A percentile compares a stretch with the other conserved stretches of the same genome.
phyloP scores from a whole-genome alignment of 208 protist species.

The Phytomonas francai region DNA sequence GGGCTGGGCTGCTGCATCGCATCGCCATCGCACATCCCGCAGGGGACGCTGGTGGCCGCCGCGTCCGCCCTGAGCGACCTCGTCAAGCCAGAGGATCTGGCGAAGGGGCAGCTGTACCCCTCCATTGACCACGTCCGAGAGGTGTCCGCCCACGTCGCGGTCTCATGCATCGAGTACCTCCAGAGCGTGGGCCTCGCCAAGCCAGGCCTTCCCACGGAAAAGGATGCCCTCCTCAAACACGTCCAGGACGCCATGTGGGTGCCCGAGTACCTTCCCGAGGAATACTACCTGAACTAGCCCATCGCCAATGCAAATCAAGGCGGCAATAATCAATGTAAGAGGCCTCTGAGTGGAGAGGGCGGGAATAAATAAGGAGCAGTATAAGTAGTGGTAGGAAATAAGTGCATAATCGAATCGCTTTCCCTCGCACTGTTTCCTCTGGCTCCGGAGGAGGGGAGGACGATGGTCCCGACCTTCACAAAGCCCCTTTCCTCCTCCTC shows the following conservation, averaged over 20 bases:
- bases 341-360: background rate
- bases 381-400: background rate
- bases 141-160: slow-evolving; percentile 70
- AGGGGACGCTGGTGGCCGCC: slow-evolving; percentile 85
- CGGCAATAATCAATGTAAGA: background rate
- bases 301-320: background rate
- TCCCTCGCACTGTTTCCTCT: background rate
- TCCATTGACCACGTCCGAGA: slow-evolving; percentile 64
- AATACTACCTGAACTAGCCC: slow-evolving; percentile 8
- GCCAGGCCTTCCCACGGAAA: slow-evolving; percentile 35
- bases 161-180: slow-evolving; percentile 53
- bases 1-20: slow-evolving; percentile 49
- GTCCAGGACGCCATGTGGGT: slow-evolving; percentile 54
- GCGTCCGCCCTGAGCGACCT: slow-evolving; percentile 61
- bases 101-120: slow-evolving; percentile 52
- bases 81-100: slow-evolving; percentile 38
- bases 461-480: background rate
- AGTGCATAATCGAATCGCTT: background rate
- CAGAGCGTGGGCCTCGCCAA: slow-evolving; percentile 52
- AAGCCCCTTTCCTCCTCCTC: slow-evolving; percentile 5
- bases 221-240: slow-evolving; percentile 27
- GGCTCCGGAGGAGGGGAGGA: background rate
- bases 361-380: background rate
- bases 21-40: slow-evolving; percentile 71
- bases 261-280: slow-evolving; percentile 50